Percentiles rank a stretch among this genome's conserved stretches.
Conservation (phyloP, 176 grass and related monocot genomes). For the Ensete ventricosum region DNA sequence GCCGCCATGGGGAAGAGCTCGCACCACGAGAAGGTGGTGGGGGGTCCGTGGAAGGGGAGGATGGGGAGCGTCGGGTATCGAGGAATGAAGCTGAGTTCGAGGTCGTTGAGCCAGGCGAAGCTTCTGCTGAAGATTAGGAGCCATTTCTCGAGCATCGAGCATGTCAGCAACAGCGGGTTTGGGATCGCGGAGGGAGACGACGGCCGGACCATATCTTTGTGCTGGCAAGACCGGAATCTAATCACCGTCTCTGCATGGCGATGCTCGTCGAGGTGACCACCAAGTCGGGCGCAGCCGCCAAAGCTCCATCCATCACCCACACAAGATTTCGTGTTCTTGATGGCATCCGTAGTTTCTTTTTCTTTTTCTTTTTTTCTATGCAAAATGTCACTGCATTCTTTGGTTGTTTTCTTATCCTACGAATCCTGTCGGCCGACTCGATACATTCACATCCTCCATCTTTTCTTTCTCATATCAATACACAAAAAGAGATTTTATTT, state of each 20-base stretch:
- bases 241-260: slow-evolving; percentile 44
- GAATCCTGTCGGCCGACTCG: no score
- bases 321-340: slow-evolving; percentile 3
- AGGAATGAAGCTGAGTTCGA: slow-evolving; percentile 41
- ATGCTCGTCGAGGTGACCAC: not conserved
- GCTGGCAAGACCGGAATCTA: slow-evolving; percentile 47
- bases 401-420: no score
- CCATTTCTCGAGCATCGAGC: slow-evolving; percentile 23
- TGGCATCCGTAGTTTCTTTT: not conserved
- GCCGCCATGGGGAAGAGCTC: slow-evolving; percentile 5
- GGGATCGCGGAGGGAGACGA: slow-evolving; percentile 33
- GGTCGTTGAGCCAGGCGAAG: slow-evolving; percentile 83
- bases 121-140: slow-evolving; percentile 77
- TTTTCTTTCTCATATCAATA: no score
- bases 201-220: slow-evolving; percentile 37
- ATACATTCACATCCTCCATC: no score
- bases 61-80: slow-evolving; percentile 50
- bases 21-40: not conserved
- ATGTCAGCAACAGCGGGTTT: slow-evolving; percentile 38
- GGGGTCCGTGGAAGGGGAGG: slow-evolving; percentile 29
- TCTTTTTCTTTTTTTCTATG: not conserved
- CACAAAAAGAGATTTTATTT: no score
- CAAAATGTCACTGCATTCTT: not conserved
- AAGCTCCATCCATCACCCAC: not conserved
- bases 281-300: not conserved